These are phyloP conservation scores for Rickenella mellea DNA, from an alignment of 768 basidiomycete species.

Conservation along the genomic window DNA sequence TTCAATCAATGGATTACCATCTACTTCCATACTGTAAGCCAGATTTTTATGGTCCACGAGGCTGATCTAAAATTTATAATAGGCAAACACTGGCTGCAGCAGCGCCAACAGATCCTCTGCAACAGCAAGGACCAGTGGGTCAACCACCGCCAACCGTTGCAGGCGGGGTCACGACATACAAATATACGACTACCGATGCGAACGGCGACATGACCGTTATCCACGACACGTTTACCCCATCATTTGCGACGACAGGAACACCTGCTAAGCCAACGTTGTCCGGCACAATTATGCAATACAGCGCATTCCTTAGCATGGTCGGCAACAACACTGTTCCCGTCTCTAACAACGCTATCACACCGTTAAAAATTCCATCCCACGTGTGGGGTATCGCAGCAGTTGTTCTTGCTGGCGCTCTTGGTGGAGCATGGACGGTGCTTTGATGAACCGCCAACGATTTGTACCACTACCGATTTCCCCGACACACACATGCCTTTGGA, in stretches of 20 bases:
- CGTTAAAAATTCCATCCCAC: constrained; percentile 13
- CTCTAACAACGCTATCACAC: constrained; percentile 16
- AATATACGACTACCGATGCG: constrained; percentile 38
- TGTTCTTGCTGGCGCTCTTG: constrained; percentile 14
- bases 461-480: too few species aligned
- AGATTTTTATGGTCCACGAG: background rate
- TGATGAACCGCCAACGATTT: too few species aligned
- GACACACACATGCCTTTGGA: too few species aligned
- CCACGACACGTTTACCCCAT: constrained; percentile 23
- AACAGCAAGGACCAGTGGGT: constrained; percentile 46
- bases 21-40: constrained; percentile 36
- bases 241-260: constrained; percentile 14
- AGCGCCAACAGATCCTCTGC: constrained; percentile 9
- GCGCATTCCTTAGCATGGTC: constrained; percentile 18
- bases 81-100: constrained; percentile 10
- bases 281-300: constrained; percentile 23
- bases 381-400: constrained; percentile 19
- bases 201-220: constrained; percentile 15
- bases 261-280: constrained; percentile 17
- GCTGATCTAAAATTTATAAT: background rate
- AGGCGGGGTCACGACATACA: constrained; percentile 39
- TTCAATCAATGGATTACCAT: constrained; percentile 23
- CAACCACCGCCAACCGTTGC: constrained; percentile 35
- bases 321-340: constrained; percentile 20
- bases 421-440: constrained; percentile 23